A percentile compares a stretch with the other conserved stretches of the same genome.
Evolutionary conservation across 2,329 filamentous ascomycete species (phyloP).

Genomic region (Paradendryphiella salina): DNA sequence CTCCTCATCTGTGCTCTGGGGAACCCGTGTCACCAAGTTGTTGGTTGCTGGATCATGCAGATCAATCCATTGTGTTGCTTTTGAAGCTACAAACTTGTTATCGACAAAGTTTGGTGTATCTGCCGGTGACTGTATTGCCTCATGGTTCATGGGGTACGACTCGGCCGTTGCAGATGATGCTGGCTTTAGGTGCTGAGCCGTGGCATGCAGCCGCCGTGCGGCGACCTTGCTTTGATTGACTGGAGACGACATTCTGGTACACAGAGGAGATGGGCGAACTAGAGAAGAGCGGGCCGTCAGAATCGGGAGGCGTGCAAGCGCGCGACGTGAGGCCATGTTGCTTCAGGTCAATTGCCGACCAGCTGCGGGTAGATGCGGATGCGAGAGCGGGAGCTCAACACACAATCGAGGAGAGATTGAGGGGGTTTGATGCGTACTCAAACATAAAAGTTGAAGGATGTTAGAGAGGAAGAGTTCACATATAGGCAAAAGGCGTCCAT

Average conservation of each 20-base stretch:
- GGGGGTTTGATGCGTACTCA: not conserved
- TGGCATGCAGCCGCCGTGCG: slow-evolving; percentile 58
- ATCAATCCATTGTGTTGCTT: slow-evolving; percentile 73
- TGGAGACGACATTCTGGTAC: slow-evolving; percentile 47
- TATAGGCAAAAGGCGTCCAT: slow-evolving; percentile 8
- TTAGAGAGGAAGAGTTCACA: slow-evolving; percentile 3
- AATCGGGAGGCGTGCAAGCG: slow-evolving; percentile 49
- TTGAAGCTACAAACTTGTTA: slow-evolving; percentile 73
- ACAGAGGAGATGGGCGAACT: slow-evolving; percentile 42
- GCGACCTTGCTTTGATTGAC: slow-evolving; percentile 47
- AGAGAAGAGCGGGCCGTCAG: slow-evolving; percentile 46
- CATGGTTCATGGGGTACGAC: slow-evolving; percentile 71
- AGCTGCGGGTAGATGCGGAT: slow-evolving; percentile 8
- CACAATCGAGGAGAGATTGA: slow-evolving; percentile 1
- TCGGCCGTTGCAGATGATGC: slow-evolving; percentile 57
- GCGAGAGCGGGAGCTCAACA: slow-evolving; percentile 4
- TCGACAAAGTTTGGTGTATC: slow-evolving; percentile 82
- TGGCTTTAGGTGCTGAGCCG: slow-evolving; percentile 55
- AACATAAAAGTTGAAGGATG: not conserved
- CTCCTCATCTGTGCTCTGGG: slow-evolving; percentile 78
- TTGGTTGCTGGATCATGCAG: slow-evolving; percentile 83
- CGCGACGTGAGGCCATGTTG: slow-evolving; percentile 53
- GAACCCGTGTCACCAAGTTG: slow-evolving; percentile 80
- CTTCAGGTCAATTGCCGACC: slow-evolving; percentile 22
- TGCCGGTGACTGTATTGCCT: slow-evolving; percentile 66